These are phyloP conservation scores for Neostapfia colusana DNA, from an alignment of 176 grass and related monocot species.

Conservation along the genomic window DNA sequence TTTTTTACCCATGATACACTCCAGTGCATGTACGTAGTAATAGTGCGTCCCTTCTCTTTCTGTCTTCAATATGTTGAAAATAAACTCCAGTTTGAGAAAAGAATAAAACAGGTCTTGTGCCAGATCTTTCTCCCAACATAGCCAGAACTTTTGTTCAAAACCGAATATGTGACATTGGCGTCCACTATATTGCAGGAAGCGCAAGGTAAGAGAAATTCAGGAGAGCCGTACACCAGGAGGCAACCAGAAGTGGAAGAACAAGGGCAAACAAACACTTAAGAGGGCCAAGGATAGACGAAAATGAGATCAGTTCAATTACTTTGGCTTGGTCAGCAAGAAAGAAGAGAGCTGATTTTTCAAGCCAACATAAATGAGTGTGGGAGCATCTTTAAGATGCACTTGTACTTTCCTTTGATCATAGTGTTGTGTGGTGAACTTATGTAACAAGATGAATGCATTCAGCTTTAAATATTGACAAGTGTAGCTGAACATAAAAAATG, in stretches of 20 bases:
- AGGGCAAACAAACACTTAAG: constrained; percentile 65
- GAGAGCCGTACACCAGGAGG: constrained; percentile 50
- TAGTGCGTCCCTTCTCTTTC: background rate
- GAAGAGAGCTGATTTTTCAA: background rate
- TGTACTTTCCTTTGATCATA: background rate
- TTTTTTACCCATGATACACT: background rate
- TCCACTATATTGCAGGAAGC: constrained; percentile 57
- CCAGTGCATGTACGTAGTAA: background rate
- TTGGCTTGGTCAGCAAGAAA: background rate
- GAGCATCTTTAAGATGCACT: background rate
- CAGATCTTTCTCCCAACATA: background rate
- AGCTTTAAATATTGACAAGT: background rate
- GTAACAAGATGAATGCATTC: background rate
- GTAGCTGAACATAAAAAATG: background rate
- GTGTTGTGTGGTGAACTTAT: constrained; percentile 6
- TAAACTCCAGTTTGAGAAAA: constrained; percentile 8
- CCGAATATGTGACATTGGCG: background rate
- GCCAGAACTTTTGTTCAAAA: constrained; percentile 5
- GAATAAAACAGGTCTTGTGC: background rate
- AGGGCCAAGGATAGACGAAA: constrained; percentile 71
- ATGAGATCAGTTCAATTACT: constrained; percentile 3
- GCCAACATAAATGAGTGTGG: background rate
- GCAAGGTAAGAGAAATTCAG: constrained; percentile 78
- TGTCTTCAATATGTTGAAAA: background rate
- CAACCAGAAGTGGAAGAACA: constrained; percentile 81